These are phyloP conservation scores for Curvularia spicifera DNA, from an alignment of 2,329 filamentous ascomycete genomes.

Conservation along the genomic window DNA sequence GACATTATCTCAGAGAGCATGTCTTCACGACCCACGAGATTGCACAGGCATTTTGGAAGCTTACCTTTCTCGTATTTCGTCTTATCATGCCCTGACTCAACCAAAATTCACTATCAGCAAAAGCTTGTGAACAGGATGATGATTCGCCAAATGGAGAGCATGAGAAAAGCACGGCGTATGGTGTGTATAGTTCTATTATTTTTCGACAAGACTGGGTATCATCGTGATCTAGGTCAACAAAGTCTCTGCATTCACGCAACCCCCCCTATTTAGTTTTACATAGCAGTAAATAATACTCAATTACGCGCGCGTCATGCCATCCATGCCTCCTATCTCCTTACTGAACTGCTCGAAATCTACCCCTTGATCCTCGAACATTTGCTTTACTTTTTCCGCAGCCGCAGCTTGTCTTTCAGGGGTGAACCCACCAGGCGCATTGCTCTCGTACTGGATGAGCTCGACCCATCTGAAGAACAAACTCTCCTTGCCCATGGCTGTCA, in stretches of 20 bases:
- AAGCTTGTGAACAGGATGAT: background rate
- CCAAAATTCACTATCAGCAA: too few species aligned
- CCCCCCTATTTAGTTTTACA: background rate
- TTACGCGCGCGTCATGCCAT: conserved; percentile 45
- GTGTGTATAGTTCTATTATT: background rate
- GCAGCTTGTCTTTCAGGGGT: conserved; percentile 73
- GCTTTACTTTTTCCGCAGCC: conserved; percentile 75
- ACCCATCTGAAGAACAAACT: conserved; percentile 91
- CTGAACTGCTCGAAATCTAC: conserved; percentile 86
- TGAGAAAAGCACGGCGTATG: background rate
- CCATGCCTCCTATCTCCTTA: conserved; percentile 69
- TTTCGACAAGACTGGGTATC: conserved; percentile 2
- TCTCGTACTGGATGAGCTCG: conserved; percentile 88
- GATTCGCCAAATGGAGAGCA: background rate
- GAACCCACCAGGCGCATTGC: conserved; percentile 78
- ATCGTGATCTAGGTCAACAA: background rate
- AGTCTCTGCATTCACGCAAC: background rate
- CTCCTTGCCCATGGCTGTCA: conserved; percentile 81
- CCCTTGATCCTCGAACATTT: conserved; percentile 74
- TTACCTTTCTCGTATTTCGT: background rate
- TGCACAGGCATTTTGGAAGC: background rate
- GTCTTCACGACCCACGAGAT: background rate
- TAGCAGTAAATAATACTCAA: background rate
- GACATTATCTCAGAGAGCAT: too few species aligned
- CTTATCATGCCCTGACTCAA: background rate